Base-by-base conservation (phyloP, 768 basidiomycete species). In the Termitomyces sp. region DNA sequence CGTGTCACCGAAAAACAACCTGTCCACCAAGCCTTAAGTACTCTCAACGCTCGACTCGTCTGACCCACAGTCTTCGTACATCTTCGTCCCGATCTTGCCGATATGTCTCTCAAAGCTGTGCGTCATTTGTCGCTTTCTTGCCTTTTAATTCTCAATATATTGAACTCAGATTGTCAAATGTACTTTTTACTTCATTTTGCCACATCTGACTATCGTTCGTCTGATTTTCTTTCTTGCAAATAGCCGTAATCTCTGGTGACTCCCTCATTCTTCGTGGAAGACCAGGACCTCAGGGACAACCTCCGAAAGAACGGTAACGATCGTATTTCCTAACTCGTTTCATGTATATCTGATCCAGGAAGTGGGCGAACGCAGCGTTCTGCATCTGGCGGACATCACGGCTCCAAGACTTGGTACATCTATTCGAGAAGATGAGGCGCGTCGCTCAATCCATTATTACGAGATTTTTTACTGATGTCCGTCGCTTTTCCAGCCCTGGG, bases 221-320 rank as follows among this genome's bases (percentile, higher is more conserved):
- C 67, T 68, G 49, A 53, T 47, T 41, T 48, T 45, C 60, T 62
- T 45, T 53, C 45, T 50, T 40, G 21, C 14, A 30, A 51, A 53
- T 68, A 94, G 94, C 91, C 66, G 92, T 91, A 64, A 82, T 91
- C 60, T 96, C 94, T 44, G 94, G 92, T 38, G 94, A 96, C 70
- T 89, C 93, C 42, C 82, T 95, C 56, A 80, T 96, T 56, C 75
- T 97, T 53, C 86, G 94, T 71, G 87, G 81, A 62, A 80, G 83
- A 59, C 84, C 81, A 41, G 87, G 85, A 37, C 81, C 86, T 1
- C 89, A 91, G 67, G 93, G 94, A 8, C 91, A 94, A 70, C 84
- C 86, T 54, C 86, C 92, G 1, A 96, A 95, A 75, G 94, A 97
- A 73, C 82, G 91, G 93, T 90, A 62, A 56, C 75, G 66, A 30